Base-by-base conservation (phyloP, 169 alveolate genomes). In the Cryptosporidium xiaoi region DNA sequence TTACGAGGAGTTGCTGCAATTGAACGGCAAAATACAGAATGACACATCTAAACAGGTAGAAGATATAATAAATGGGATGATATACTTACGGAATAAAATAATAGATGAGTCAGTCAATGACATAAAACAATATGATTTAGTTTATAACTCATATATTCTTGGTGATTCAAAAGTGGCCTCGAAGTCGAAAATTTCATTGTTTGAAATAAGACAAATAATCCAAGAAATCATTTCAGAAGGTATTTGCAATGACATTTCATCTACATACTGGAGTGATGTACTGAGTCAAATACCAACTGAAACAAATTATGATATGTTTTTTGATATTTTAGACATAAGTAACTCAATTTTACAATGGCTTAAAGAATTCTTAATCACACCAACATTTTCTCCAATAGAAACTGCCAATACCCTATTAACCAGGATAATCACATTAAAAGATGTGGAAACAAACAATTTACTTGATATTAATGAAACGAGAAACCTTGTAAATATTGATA, bases 251-350 rank as follows among this genome's bases (percentile, higher is more conserved):
- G 87, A 77, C 3, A 55, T 36, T 55, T 58, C 87, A 60, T 60
- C 87, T 60, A 46, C 64, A n/a, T 77, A 77, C 40, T 77, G 87
- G 87, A 40, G 64, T 24, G 87, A 77, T 77, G 87, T 77, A 10
- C 36, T 77, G 33, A 77, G 31, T 18, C 87, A 77, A 36, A 60
- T 77, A 77, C 71, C 77, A 1, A 36, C n/a, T n/a, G 87, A 77
- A 12, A 36, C 10, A 51, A 48, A 77, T 53, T 36, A 48, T 20
- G 55, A 36, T 55, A 55, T 77, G 40, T 44, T 33, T 50, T 40
- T 77, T 24, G 77, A 77, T 15, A 29, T 77, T 8, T n/a, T 18
- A 16, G 87, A 77, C 1, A 77, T 77, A 48, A 77, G 77, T 29
- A 77, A 77, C 50, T 34, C 87, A 1, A 77, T 77, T 20, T 27